These are phyloP conservation scores for Datura wrightii DNA, from an alignment of 257 asterid genomes.

Conservation along the genomic window DNA sequence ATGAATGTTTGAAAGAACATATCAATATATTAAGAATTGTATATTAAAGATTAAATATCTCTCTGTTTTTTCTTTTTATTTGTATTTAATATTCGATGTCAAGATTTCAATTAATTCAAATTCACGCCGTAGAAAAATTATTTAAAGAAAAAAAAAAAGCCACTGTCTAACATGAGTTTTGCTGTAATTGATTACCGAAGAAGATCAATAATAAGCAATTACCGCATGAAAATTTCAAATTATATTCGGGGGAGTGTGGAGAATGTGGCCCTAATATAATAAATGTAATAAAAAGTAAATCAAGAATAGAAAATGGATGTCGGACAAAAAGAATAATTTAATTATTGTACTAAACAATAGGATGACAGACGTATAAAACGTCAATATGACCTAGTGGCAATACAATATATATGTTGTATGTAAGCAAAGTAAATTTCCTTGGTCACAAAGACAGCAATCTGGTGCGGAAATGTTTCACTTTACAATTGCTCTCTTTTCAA, in stretches of 20 bases:
- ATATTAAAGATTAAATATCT: background rate
- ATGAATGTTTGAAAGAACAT: background rate
- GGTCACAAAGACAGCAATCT: conserved; percentile 7
- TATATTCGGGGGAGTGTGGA: background rate
- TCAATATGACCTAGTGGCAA: background rate
- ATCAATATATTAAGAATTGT: background rate
- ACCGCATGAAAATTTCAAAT: background rate
- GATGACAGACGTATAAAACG: background rate
- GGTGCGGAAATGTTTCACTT: background rate
- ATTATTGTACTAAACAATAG: background rate
- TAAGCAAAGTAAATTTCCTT: conserved; percentile 1
- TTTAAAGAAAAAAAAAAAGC: background rate
- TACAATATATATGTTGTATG: background rate
- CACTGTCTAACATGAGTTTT: background rate
- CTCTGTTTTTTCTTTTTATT: background rate
- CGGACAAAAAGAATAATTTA: background rate
- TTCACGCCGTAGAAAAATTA: rapidly evolving
- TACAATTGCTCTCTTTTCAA: background rate
- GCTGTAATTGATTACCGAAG: no score
- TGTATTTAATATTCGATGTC: rapidly evolving
- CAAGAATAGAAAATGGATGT: background rate
- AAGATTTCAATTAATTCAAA: background rate
- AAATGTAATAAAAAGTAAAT: background rate
- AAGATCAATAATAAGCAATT: no score
- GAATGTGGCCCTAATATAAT: background rate